These are phyloP conservation scores for Phyllostachys edulis DNA, from an alignment of 176 grass and related monocot genomes.

Conservation along the genomic window DNA sequence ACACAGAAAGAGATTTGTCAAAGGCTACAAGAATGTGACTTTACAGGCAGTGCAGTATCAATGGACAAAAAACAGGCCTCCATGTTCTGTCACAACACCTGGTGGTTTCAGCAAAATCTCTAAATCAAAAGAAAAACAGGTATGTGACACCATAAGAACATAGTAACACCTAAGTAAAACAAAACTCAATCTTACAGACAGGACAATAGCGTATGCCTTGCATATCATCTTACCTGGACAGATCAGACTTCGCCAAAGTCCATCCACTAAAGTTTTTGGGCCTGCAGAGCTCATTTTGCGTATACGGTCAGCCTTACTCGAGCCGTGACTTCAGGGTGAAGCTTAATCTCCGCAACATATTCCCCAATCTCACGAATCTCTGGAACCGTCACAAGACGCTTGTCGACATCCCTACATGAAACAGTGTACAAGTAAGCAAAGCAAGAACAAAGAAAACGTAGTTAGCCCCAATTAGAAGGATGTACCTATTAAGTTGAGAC, in stretches of 20 bases:
- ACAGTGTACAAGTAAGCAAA: constrained; percentile 25
- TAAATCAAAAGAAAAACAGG: background rate
- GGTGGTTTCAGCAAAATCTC: constrained; percentile 30
- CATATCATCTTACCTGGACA: background rate
- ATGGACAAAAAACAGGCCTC: background rate
- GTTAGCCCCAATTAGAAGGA: background rate
- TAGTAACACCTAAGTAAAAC: background rate
- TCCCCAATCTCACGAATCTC: constrained; percentile 90
- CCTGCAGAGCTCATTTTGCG: constrained; percentile 47
- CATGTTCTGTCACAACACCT: background rate
- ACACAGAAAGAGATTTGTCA: too few relatives aligned
- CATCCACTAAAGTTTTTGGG: background rate
- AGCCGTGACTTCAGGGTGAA: constrained; percentile 83
- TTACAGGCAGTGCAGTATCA: constrained; percentile 15
- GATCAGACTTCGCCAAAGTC: background rate
- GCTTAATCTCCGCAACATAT: constrained; percentile 79
- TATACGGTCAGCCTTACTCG: constrained; percentile 69
- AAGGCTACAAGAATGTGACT: background rate
- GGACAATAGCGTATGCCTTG: background rate
- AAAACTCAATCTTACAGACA: background rate
- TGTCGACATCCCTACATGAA: constrained; percentile 66
- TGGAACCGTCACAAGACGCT: constrained; percentile 64
- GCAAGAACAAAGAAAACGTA: background rate
- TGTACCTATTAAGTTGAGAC: constrained; percentile 75
- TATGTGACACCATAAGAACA: background rate